phyloP scores from a whole-genome alignment of 2,329 filamentous ascomycete genomes.

The Rhinocladiella similis region DNA sequence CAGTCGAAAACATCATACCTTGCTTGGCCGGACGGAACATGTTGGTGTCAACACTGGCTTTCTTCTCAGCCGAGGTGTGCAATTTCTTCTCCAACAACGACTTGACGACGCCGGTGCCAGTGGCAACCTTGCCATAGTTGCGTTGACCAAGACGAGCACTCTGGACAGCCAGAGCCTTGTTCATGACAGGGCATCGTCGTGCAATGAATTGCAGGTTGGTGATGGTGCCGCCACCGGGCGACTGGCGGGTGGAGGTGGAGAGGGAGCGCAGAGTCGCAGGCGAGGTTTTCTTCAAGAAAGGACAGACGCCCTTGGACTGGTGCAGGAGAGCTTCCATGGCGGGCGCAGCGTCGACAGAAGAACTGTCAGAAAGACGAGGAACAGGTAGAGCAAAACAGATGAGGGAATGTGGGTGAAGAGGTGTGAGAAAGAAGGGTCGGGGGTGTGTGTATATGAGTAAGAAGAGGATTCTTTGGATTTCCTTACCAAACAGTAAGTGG shows the following conservation, averaged over 20 bases:
- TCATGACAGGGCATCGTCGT: constrained; percentile 97
- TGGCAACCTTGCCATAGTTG: constrained; percentile 34
- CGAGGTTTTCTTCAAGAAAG: constrained; percentile 92
- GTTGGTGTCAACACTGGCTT: constrained; percentile 72
- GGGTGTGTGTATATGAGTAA: neutral
- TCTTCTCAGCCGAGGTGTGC: constrained; percentile 76
- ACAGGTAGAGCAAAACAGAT: neutral
- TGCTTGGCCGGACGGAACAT: constrained; percentile 51
- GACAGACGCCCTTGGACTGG: constrained; percentile 95
- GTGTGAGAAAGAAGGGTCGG: neutral
- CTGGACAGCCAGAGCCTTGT: constrained; percentile 92
- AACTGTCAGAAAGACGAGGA: neutral
- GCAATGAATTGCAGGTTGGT: constrained; percentile 94
- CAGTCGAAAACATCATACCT: constrained; percentile 39
- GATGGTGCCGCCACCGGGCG: constrained; percentile 85
- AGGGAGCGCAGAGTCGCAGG: constrained; percentile 88
- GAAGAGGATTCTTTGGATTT: neutral
- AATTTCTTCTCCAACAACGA: constrained; percentile 53
- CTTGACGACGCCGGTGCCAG: constrained; percentile 36
- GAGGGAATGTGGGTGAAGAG: constrained; percentile 1
- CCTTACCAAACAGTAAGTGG: neutral
- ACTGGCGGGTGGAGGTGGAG: constrained; percentile 66
- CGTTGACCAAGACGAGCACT: constrained; percentile 40
- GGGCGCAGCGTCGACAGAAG: neutral
- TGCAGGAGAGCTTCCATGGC: constrained; percentile 90